Base-by-base conservation (phyloP, 75 land plant species). In the Sequoiadendron giganteum region DNA sequence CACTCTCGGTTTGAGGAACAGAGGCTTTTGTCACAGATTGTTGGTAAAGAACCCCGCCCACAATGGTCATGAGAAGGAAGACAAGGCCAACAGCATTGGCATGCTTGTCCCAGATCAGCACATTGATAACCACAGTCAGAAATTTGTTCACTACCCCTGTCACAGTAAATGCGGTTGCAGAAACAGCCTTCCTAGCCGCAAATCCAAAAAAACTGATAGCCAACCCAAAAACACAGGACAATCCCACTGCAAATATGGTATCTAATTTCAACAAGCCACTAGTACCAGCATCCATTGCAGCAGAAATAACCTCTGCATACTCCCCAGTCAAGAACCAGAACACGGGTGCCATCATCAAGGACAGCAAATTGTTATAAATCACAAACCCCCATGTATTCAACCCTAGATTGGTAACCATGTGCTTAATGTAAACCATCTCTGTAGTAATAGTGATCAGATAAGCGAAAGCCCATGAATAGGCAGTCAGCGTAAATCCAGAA, bases 341-440 rank as follows among this genome's bases (percentile, higher is more conserved):
- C 38, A 96, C 4, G 0, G 99, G 99, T 0, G 99, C 93, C 87
- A 97, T 87, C 89, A 95, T 90, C 88, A 97, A 87, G 2, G 99
- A 97, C 38, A 96, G 85, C 43, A 97, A 87, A 88, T 97, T 97
- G 92, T 97, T 97, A 88, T 97, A 97, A 56, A 95, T 89, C 61
- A 97, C 99, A 80, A 93, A 93, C n/a, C 99, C 99, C 99, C 99
- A 97, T 32, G 99, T 97, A 87, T 95, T 95, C 87, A 97, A 90
- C 73, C 97, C 97, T 11, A 97, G 91, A 87, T 94, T 94, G 36
- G 94, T 95, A 28, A 97, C 99, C 88, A 97, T 95, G 87, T 97
- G 99, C 85, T 97, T 97, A 87, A 97, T 95, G 81, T 97, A 97
- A 76, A 97, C 99, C 95, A 97, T 96, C 89, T 97, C 99, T 0